Percentiles rank a stretch among this genome's conserved stretches.
These are phyloP conservation scores for Backusella morwellensis DNA, from an alignment of 192 early-diverging fungal genomes.

Conservation along the genomic window DNA sequence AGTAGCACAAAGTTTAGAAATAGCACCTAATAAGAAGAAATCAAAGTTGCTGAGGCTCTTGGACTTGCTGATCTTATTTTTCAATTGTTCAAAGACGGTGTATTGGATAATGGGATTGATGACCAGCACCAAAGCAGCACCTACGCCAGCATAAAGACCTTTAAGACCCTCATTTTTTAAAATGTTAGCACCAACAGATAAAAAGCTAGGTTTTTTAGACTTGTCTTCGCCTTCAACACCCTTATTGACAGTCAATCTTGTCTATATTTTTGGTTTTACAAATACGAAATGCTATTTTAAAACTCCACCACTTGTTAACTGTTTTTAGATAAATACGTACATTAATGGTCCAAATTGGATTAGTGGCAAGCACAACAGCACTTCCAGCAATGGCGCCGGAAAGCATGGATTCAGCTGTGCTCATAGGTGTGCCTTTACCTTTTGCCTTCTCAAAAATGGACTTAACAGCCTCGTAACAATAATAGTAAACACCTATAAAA, in stretches of 20 bases:
- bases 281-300: not conserved
- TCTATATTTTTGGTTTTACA: slow-evolving; percentile 43
- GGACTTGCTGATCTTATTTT: slow-evolving; percentile 58
- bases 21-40: slow-evolving; percentile 95
- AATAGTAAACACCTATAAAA: slow-evolving; percentile 58
- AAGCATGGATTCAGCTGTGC: slow-evolving; percentile 87
- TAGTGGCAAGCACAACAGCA: slow-evolving; percentile 83
- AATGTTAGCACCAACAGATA: slow-evolving; percentile 66
- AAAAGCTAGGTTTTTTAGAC: slow-evolving; percentile 32
- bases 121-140: slow-evolving; percentile 95
- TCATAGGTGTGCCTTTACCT: slow-evolving; percentile 60
- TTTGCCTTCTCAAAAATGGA: slow-evolving; percentile 71
- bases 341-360: slow-evolving; percentile 99
- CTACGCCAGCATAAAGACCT: slow-evolving; percentile 89
- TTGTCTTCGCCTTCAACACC: slow-evolving; percentile 46
- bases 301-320: not conserved
- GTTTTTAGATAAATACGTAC: slow-evolving; percentile 39
- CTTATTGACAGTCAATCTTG: slow-evolving; percentile 83
- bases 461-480: slow-evolving; percentile 91
- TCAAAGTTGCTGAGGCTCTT: slow-evolving; percentile 74
- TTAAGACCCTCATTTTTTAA: slow-evolving; percentile 84
- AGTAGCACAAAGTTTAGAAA: slow-evolving; percentile 94
- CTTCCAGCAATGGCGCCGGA: slow-evolving; percentile 90
- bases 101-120: slow-evolving; percentile 99
- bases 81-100: slow-evolving; percentile 96